Conservation (phyloP, 2,329 filamentous ascomycete genomes). For the Pseudogymnoascus sp. region DNA sequence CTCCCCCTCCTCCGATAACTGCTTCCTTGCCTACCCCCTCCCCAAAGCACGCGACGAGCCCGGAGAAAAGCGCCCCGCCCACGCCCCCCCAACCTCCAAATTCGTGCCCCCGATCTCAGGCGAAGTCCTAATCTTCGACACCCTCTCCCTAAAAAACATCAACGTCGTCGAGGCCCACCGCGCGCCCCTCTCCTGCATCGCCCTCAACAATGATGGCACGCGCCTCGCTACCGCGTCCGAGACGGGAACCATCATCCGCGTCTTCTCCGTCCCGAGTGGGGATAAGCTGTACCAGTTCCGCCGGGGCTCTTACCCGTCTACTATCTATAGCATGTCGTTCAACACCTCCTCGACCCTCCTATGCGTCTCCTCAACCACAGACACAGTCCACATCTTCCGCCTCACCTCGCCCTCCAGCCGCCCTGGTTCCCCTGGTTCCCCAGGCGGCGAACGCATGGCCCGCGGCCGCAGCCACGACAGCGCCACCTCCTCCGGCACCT, state of each 20-base stretch:
- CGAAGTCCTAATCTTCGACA: constrained; percentile 88
- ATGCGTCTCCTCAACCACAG: constrained; percentile 90
- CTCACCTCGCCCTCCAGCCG: constrained; percentile 36
- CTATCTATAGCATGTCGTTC: constrained; percentile 98
- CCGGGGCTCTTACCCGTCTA: constrained; percentile 86
- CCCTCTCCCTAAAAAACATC: constrained; percentile 79
- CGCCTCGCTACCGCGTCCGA: constrained; percentile 90
- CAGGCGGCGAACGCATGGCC: constrained; percentile 19
- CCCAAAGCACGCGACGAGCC: constrained; percentile 61
- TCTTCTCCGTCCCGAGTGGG: constrained; percentile 85
- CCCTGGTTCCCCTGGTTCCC: constrained; percentile 26
- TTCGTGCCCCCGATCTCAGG: constrained; percentile 80
- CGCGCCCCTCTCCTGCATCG: constrained; percentile 81
- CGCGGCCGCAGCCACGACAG: constrained; percentile 46
- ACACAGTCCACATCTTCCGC: constrained; percentile 95
- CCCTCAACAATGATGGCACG: constrained; percentile 86
- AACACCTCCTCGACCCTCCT: constrained; percentile 88
- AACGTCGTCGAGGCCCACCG: constrained; percentile 95
- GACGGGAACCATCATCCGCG: constrained; percentile 93
- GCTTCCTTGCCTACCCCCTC: constrained; percentile 88
- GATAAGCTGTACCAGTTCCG: constrained; percentile 95
- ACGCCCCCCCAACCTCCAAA: constrained; percentile 73
- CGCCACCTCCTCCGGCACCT: constrained; percentile 29
- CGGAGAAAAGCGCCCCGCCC: constrained; percentile 55
- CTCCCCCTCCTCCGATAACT: constrained; percentile 90